Base-by-base conservation (phyloP, 225 moss, liverwort and hornwort genomes). In the Sphagnum tenellum region DNA sequence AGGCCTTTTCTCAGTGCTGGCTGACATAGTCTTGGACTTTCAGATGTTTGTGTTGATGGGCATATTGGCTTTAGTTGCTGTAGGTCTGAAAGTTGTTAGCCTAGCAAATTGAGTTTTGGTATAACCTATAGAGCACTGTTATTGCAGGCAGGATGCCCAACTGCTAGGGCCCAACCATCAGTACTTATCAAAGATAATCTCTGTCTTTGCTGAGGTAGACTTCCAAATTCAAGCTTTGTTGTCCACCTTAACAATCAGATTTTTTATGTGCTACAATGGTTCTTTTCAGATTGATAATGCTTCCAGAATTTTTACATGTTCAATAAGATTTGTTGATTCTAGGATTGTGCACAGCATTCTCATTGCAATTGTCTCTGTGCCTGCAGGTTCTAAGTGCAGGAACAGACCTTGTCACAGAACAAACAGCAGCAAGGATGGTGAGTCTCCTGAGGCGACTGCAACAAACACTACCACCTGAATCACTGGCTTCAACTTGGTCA, bases 131-230 rank as follows among this genome's bases (percentile, higher is more conserved):
- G 29, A 29, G 29, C 29, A 29, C 29, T 29, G 29, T 29, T 29
- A 5, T 58, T 60, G 46, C 87, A 98, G 98, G 82, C 90, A 90
- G 62, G 98, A 98, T 76, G 69, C 85, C 60, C 74, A 81, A 66
- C 85, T 98, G 60, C 89, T 98, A 64, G 98, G 98, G 63, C 83
- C 89, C 1, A 93, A 78, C 59, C 87, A 93, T 67, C 93, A 86
- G 67, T 90, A 89, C 72, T 70, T 93, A 44, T 79, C 98, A 45
- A 98, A 93, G 72, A 90, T 98, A 64, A 82, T 90, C 55, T 73
- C 89, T 50, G 93, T 98, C 12, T 98, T 98, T 71, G 90, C 93
- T 8, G 98, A 98, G 98, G 98, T 98, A 79, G 62, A 50, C 47
- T 8, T 7, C 7, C 59, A 12, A 49, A 9, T 64, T 50, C 2